Evolutionary conservation across 2,329 filamentous ascomycete genomes (phyloP).

Genomic region (Diaporthe citrichinensis): DNA sequence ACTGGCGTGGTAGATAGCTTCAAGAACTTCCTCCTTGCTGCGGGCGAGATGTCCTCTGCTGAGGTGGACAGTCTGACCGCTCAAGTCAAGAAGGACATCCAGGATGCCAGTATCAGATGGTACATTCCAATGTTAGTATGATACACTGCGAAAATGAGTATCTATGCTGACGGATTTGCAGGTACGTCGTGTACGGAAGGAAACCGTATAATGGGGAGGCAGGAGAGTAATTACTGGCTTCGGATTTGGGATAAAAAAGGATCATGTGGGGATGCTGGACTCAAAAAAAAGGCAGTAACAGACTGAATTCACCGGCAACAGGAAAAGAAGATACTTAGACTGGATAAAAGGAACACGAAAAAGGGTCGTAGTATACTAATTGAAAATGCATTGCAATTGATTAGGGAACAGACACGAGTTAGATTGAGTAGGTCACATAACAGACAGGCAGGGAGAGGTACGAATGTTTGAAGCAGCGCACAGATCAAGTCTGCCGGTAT

Average conservation of each 20-base stretch:
- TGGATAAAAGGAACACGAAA: background rate
- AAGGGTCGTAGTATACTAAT: background rate
- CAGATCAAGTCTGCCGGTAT: constrained; percentile 25
- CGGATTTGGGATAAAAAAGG: background rate
- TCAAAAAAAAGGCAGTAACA: background rate
- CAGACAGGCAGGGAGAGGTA: background rate
- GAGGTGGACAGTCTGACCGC: constrained; percentile 1
- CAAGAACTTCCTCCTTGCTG: constrained; percentile 24
- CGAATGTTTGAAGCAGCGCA: background rate
- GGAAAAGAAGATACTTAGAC: background rate
- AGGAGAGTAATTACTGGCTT: background rate
- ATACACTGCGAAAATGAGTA: background rate
- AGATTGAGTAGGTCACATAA: background rate
- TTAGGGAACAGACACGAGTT: background rate
- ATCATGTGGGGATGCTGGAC: too few species aligned
- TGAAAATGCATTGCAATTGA: background rate
- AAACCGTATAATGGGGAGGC: constrained; percentile 2
- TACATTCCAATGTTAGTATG: constrained; percentile 22
- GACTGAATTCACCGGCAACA: too few species aligned
- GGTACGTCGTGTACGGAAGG: constrained; percentile 24
- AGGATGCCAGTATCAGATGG: background rate
- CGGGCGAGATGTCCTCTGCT: background rate
- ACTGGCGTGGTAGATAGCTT: constrained; percentile 21
- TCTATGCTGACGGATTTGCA: background rate
- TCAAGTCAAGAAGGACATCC: background rate